Conservation (phyloP, 257 asterid species). For the Primulina tabacum region DNA sequence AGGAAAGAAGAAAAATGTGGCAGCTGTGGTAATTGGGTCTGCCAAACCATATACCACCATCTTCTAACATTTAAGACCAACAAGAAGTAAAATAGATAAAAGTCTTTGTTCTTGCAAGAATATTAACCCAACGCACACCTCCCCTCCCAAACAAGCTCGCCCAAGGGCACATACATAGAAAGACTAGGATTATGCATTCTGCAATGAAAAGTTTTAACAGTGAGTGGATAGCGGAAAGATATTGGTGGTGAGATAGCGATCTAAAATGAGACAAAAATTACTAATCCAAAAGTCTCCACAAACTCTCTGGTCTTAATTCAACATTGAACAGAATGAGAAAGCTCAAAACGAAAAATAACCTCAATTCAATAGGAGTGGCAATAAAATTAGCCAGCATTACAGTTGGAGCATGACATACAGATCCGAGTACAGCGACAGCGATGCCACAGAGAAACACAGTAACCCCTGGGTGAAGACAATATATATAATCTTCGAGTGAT, state of each 20-base stretch:
- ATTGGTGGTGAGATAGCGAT: conserved; percentile 19
- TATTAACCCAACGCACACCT: too few species aligned
- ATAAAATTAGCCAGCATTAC: conserved; percentile 82
- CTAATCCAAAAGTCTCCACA: neutral
- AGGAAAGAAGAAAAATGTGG: neutral
- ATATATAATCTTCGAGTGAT: neutral
- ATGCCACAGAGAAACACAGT: conserved; percentile 79
- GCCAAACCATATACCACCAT: conserved; percentile 6
- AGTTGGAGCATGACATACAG: conserved; percentile 84
- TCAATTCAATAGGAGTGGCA: conserved; percentile 82
- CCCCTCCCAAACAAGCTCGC: too few species aligned
- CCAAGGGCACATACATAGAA: neutral
- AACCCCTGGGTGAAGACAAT: conserved; percentile 52
- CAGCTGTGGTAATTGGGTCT: neutral
- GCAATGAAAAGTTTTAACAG: conserved; percentile 3
- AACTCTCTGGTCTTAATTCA: neutral
- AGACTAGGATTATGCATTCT: conserved; percentile 17
- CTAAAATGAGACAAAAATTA: neutral
- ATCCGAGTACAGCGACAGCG: conserved; percentile 71
- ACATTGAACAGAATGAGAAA: conserved; percentile 10
- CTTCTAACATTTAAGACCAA: conserved; percentile 16
- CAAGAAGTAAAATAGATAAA: neutral
- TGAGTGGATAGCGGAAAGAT: conserved; percentile 6
- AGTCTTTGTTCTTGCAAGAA: conserved; percentile 8
- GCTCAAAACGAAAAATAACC: conserved; percentile 39